Conservation (phyloP, 1,284 basidiomycete species). For the Mixia osmundae region DNA sequence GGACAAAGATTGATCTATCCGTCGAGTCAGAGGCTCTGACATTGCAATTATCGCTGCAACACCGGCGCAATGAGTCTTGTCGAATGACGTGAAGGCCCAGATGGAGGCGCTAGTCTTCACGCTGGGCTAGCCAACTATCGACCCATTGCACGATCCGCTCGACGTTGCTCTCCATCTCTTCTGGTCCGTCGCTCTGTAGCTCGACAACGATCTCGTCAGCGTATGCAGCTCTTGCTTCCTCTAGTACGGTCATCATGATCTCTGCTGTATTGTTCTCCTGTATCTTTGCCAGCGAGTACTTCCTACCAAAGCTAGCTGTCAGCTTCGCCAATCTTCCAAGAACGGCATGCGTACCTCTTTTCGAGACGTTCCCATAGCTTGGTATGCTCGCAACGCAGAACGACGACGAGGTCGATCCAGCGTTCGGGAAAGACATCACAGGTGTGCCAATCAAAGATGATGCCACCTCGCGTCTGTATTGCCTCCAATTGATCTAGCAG, state of each 20-base stretch:
- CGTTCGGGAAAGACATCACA: conserved; percentile 86
- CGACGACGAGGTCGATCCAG: conserved; percentile 92
- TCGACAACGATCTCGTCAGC: conserved; percentile 65
- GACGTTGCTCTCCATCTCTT: conserved; percentile 70
- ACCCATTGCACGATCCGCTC: conserved; percentile 68
- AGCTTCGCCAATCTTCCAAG: background rate
- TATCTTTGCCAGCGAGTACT: conserved; percentile 76
- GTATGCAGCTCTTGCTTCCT: conserved; percentile 73
- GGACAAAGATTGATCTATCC: no score
- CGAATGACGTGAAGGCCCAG: no score
- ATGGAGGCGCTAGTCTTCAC: no score
- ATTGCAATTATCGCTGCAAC: no score
- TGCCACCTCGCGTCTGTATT: conserved; percentile 36
- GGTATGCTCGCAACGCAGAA: conserved; percentile 70
- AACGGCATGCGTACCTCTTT: conserved; percentile 39
- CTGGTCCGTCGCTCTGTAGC: conserved; percentile 48
- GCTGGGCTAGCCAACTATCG: conserved; percentile 50
- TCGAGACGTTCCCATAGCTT: conserved; percentile 83
- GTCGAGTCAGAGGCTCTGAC: no score
- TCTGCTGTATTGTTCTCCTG: conserved; percentile 97
- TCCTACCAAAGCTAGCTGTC: conserved; percentile 37
- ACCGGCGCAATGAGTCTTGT: no score
- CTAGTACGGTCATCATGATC: conserved; percentile 81
- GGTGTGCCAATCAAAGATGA: conserved; percentile 93
- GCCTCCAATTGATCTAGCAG: conserved; percentile 41